Percentiles rank a stretch among this genome's conserved stretches.
Conservation (phyloP, 2,329 filamentous ascomycete species). For the Aureobasidium musti region DNA sequence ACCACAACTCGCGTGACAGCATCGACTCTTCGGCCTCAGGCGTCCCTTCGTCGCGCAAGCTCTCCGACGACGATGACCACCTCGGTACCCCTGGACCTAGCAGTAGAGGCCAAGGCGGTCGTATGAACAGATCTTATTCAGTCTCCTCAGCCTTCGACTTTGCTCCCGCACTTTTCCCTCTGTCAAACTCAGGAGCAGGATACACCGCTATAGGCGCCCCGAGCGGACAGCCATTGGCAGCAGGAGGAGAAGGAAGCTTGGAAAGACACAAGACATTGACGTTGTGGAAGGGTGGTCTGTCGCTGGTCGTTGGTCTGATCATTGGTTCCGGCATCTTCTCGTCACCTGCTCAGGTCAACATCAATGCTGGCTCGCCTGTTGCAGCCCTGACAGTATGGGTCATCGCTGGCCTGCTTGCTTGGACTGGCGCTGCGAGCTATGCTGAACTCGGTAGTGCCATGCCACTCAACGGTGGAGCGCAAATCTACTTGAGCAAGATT, state of each 20-base stretch:
- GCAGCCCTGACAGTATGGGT: constrained; percentile 89
- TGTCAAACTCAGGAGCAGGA: constrained; percentile 70
- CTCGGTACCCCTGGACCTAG: constrained; percentile 51
- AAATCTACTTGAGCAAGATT: constrained; percentile 93
- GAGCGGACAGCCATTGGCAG: constrained; percentile 58
- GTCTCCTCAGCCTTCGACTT: constrained; percentile 95
- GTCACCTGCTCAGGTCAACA: constrained; percentile 88
- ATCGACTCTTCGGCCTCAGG: constrained; percentile 76
- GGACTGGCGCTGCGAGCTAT: constrained; percentile 94
- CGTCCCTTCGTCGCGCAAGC: constrained; percentile 84
- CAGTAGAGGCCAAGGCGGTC: constrained; percentile 24
- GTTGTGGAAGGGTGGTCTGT: constrained; percentile 89
- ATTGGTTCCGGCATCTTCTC: constrained; percentile 98
- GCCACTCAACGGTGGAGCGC: constrained; percentile 89
- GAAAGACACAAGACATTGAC: constrained; percentile 97
- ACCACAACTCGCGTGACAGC: constrained; percentile 65
- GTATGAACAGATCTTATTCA: constrained; percentile 71
- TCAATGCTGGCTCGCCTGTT: constrained; percentile 86
- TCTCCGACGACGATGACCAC: constrained; percentile 86
- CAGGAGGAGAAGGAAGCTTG: constrained; percentile 70
- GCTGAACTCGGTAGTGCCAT: constrained; percentile 95
- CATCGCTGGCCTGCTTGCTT: constrained; percentile 86
- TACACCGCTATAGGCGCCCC: constrained; percentile 87
- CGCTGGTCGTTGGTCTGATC: constrained; percentile 86
- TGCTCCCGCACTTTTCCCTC: constrained; percentile 85